Percentiles rank a stretch among this genome's conserved stretches.
Evolutionary conservation across 805 yeast species (phyloP).

Genomic region (Saccharomycodes ludwigii): DNA sequence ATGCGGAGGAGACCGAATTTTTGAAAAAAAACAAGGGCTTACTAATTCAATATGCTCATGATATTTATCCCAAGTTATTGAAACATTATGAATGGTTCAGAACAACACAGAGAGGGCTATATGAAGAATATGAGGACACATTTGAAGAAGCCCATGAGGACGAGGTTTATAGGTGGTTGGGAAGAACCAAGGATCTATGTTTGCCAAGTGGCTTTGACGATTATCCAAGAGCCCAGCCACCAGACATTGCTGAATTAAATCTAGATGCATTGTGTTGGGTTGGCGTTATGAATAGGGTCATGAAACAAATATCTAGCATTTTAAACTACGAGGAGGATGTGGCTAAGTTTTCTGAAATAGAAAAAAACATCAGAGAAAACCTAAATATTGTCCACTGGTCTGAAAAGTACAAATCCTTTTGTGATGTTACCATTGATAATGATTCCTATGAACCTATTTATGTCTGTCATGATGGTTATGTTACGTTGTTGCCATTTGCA

Average conservation of each 20-base stretch:
- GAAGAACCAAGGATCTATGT: constrained; percentile 75
- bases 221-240: constrained; percentile 74
- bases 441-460: constrained; percentile 48
- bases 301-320: constrained; percentile 57
- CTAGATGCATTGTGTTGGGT: constrained; percentile 89
- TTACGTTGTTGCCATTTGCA: constrained; percentile 75
- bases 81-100: constrained; percentile 80
- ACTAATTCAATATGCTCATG: constrained; percentile 41
- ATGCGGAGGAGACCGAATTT: constrained; percentile 33
- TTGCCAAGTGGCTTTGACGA: constrained; percentile 92
- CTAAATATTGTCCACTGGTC: constrained; percentile 76
- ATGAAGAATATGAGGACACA: constrained; percentile 47
- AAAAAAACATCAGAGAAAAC: constrained; percentile 45
- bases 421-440: constrained; percentile 73
- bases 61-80: constrained; percentile 65
- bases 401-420: constrained; percentile 48
- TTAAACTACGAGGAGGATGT: constrained; percentile 51
- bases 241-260: constrained; percentile 81
- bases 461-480: constrained; percentile 86
- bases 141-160: constrained; percentile 26
- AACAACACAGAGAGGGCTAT: constrained; percentile 62
- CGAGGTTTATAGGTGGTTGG: constrained; percentile 88
- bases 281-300: constrained; percentile 80
- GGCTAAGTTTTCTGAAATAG: constrained; percentile 37
- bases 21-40: constrained; percentile 49